These are phyloP conservation scores for Talaromyces sp. DNA, from an alignment of 2,329 filamentous ascomycete species.

Conservation along the genomic window DNA sequence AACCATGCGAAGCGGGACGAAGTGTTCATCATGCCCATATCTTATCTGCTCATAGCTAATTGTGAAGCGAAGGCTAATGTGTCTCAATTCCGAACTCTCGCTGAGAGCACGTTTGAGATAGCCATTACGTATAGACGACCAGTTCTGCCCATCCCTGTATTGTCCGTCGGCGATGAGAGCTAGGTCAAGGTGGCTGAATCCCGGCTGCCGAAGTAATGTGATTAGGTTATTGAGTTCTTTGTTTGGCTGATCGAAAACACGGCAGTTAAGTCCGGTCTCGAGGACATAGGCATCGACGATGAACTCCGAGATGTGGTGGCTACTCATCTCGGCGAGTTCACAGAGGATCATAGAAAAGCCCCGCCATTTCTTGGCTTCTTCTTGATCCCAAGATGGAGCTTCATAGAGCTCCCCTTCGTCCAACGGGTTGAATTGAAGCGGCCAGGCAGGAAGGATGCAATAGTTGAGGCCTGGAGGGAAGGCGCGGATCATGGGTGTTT, in stretches of 20 bases:
- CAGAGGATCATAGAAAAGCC: not conserved
- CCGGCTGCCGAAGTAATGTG: not conserved
- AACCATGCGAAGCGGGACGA: slow-evolving; percentile 23
- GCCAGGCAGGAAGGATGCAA: not conserved
- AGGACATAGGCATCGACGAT: not conserved
- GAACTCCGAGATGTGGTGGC: not conserved
- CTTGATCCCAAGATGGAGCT: not conserved
- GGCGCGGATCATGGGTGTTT: slow-evolving; percentile 11
- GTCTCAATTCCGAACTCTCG: not conserved
- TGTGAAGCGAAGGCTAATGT: not conserved
- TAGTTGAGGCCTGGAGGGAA: slow-evolving; percentile 29
- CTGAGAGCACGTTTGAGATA: not conserved
- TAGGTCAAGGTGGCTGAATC: slow-evolving; percentile 28
- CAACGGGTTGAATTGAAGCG: not conserved
- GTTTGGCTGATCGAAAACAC: not conserved
- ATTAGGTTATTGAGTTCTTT: not conserved
- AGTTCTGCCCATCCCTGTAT: not conserved
- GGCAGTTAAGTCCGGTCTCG: not conserved
- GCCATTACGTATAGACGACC: slow-evolving; percentile 6
- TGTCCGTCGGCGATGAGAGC: slow-evolving; percentile 21
- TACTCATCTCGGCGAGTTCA: not conserved
- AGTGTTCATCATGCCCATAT: not conserved
- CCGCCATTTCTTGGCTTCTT: not conserved
- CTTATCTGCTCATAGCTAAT: not conserved
- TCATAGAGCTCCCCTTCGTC: not conserved